Percentiles rank a stretch among this genome's conserved stretches.
phyloP scores from a whole-genome alignment of 306 rosid genomes.

The Castanospermum australe region DNA sequence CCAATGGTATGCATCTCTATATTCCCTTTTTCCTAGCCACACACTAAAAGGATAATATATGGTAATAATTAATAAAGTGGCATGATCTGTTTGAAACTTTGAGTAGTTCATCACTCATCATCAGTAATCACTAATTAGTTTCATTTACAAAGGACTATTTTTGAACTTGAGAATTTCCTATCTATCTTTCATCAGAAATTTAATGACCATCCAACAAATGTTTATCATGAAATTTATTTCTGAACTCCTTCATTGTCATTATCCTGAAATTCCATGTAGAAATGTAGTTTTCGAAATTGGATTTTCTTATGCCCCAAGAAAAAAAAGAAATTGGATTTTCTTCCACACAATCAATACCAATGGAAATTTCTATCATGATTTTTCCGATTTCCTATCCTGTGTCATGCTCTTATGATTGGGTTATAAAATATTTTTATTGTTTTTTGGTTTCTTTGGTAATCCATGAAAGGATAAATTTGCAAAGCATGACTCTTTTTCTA shows the following conservation, averaged over 20 bases:
- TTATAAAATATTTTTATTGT: neutral
- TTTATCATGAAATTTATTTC: neutral
- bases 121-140: neutral
- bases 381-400: neutral
- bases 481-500: neutral
- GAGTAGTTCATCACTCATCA: neutral
- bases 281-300: neutral
- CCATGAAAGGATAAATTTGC: neutral
- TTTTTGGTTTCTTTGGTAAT: neutral
- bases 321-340: no score
- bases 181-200: neutral
- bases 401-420: neutral
- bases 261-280: neutral
- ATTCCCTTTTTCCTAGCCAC: neutral
- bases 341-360: neutral
- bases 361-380: neutral
- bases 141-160: neutral
- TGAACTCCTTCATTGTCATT: neutral
- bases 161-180: neutral
- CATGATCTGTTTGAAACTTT: neutral
- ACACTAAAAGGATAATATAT: neutral
- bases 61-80: neutral
- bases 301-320: neutral
- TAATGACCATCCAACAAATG: neutral
- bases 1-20: conserved; percentile 47